Evolutionary conservation across 768 basidiomycete genomes (phyloP).

Genomic region (Suillus paluster): DNA sequence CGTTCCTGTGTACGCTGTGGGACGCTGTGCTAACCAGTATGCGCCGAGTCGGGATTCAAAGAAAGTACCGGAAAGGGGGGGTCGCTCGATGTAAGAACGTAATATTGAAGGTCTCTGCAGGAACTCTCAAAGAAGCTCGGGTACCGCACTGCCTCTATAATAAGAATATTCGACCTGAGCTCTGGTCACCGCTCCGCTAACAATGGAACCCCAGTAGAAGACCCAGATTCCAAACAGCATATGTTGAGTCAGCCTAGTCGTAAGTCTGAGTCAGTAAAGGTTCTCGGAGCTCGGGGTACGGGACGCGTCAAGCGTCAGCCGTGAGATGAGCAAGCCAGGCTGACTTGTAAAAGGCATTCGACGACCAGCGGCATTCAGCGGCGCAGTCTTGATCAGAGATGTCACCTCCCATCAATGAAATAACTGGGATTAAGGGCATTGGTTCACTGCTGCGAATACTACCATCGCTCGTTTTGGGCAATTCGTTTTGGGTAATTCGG

Average conservation of each 20-base stretch:
- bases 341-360: not conserved
- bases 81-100: not conserved
- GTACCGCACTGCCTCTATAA: not conserved
- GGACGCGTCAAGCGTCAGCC: not conserved
- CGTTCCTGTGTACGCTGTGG: conserved; percentile 1
- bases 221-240: not conserved
- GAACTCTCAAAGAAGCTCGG: not conserved
- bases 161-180: not conserved
- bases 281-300: not conserved
- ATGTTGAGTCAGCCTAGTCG: conserved; percentile 1
- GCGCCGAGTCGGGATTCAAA: not conserved
- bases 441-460: not conserved
- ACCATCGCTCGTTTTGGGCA: not conserved
- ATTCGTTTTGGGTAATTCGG: not conserved
- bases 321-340: not conserved
- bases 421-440: not conserved
- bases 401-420: not conserved
- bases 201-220: not conserved
- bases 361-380: not conserved
- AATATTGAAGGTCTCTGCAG: not conserved
- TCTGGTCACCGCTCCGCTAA: not conserved
- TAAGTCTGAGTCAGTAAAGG: not conserved
- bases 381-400: not conserved
- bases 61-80: not conserved
- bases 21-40: not conserved